Conservation (phyloP, 208 protist species). For the Phytomonas sp. region DNA sequence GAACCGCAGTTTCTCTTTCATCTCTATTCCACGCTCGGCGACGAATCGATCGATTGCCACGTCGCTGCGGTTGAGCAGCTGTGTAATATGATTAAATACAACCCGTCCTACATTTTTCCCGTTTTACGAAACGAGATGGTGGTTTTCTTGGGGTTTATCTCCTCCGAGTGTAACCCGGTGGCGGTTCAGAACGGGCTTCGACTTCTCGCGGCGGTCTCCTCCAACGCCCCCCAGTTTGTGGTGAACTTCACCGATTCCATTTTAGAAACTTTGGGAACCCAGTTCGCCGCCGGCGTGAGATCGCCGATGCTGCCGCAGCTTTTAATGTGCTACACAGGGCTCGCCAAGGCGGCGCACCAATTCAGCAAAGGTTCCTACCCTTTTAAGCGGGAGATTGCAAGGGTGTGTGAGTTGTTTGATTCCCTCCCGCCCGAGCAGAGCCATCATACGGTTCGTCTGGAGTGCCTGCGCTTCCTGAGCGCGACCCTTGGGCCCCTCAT, state of each 20-base stretch:
- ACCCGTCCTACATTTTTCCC: constrained; percentile 79
- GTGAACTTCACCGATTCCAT: constrained; percentile 71
- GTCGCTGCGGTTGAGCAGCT: constrained; percentile 68
- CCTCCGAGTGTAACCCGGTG: constrained; percentile 38
- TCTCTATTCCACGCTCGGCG: constrained; percentile 70
- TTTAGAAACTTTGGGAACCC: constrained; percentile 36
- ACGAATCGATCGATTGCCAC: constrained; percentile 74
- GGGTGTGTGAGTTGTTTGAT: constrained; percentile 58
- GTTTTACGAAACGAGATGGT: constrained; percentile 70
- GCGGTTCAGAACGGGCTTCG: constrained; percentile 55
- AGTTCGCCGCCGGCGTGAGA: constrained; percentile 35
- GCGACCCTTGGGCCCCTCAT: constrained; percentile 57
- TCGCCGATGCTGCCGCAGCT: constrained; percentile 54
- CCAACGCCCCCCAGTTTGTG: constrained; percentile 70
- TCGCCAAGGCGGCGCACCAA: constrained; percentile 45
- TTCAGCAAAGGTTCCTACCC: constrained; percentile 37
- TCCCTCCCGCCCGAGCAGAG: constrained; percentile 39
- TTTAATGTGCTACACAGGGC: constrained; percentile 62
- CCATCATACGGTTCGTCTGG: constrained; percentile 45
- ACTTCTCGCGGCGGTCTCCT: constrained; percentile 54
- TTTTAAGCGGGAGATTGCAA: constrained; percentile 47
- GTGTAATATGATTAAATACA: constrained; percentile 72
- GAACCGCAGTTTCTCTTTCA: constrained; percentile 73
- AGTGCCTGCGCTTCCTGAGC: constrained; percentile 65
- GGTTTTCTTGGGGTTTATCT: constrained; percentile 49